phyloP scores from a whole-genome alignment of 495 filamentous ascomycete species.

The Aspergillus olivimuriae region DNA sequence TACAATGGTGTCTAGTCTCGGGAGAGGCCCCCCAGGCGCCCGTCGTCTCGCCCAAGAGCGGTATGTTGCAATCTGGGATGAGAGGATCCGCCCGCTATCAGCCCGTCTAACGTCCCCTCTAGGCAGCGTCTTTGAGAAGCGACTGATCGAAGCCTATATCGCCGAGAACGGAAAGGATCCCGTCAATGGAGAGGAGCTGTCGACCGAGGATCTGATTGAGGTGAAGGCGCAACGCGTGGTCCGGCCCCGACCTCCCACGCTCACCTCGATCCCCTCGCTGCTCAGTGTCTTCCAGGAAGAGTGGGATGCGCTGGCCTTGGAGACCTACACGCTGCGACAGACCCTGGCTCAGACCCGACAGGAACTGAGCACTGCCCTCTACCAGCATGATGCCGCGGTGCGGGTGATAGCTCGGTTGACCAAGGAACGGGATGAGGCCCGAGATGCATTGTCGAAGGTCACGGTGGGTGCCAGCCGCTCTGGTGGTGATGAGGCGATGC shows the following conservation, averaged over 20 bases:
- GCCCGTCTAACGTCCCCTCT: conserved; percentile 22
- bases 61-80: conserved; percentile 43
- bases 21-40: conserved; percentile 94
- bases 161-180: conserved; percentile 91
- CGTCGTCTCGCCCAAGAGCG: conserved; percentile 89
- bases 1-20: conserved; percentile 58
- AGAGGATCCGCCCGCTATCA: neutral
- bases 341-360: conserved; percentile 84
- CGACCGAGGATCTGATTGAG: conserved; percentile 76
- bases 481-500: conserved; percentile 74
- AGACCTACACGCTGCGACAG: conserved; percentile 82
- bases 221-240: conserved; percentile 77
- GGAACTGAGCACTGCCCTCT: conserved; percentile 87
- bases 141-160: conserved; percentile 91
- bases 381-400: conserved; percentile 92
- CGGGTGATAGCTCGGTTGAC: conserved; percentile 87
- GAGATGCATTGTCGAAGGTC: conserved; percentile 84
- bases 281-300: conserved; percentile 96
- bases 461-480: conserved; percentile 56
- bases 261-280: conserved; percentile 95
- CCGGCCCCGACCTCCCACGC: conserved; percentile 82
- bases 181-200: conserved; percentile 83
- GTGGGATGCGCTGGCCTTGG: conserved; percentile 90
- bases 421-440: conserved; percentile 83
- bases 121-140: conserved; percentile 91